Base-by-base conservation (phyloP, 2,329 filamentous ascomycete species). In the Thelonectria rubi region DNA sequence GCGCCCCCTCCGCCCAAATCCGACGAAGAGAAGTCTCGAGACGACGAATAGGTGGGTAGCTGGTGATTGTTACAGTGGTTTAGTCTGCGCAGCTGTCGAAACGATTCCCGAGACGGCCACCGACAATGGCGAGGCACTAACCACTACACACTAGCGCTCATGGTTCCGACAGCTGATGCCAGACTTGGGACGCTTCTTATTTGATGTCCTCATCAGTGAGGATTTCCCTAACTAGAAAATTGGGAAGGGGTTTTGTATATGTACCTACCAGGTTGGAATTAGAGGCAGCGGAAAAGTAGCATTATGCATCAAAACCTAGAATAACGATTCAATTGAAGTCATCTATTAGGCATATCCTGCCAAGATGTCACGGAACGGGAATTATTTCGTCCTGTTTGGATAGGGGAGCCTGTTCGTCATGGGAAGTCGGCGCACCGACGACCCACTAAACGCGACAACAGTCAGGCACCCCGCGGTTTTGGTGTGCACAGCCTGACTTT, bases 11-110 rank as follows among this genome's bases (percentile, higher is more conserved):
- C 62, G 42, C 40, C 50, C 50, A 73, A 70, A 34, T 40, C 65
- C 42, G 60, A 65, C 50, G 45, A 32, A 47, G 65, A 65, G 48
- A 48, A 60, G 20, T 46, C 53, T 21, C 60, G 47, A 61, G 62
- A 63, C 58, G 55, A 60, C 37, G 26, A 51, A 67, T 63, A 74
- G 68, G 72, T 75, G 65, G 67, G 73, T 68, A 34, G 42, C 40
- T 26, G 21, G 52, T 51, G 52, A 55, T 48, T 50, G 30, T 34
- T n/a, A n/a, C 9, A 34, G 52, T 48, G 46, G n/a, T 26, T 37
- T 42, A 30, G 45, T 30, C 17, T 48, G 39, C 21, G 20, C 37
- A 55, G 39, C 45, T 49, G 20, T 56, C 3, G 45, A 26, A 17
- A 21, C 50, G 43, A 50, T 49, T 50, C 6, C 15, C 37, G 20